Percentiles rank a stretch among this genome's conserved stretches.
These are phyloP conservation scores for Fusarium verrucosum DNA, from an alignment of 2,329 filamentous ascomycete species.

Conservation along the genomic window DNA sequence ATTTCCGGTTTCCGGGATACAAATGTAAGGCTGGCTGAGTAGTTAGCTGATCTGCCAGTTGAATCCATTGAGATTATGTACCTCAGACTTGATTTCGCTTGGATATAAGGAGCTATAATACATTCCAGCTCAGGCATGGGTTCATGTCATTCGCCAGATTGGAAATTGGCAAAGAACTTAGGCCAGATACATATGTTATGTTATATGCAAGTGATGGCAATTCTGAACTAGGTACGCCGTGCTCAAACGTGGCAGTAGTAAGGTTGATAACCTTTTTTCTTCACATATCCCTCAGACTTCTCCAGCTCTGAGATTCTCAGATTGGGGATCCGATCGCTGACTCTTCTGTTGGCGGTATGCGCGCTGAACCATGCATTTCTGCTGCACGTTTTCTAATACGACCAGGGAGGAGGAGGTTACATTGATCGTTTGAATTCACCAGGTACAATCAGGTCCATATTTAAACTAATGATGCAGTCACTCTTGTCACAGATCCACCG, in stretches of 20 bases:
- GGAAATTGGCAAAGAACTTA: too few species aligned
- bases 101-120: too few species aligned
- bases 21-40: too few species aligned
- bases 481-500: not conserved
- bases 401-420: not conserved
- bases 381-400: not conserved
- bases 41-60: too few species aligned
- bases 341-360: slow-evolving; percentile 17
- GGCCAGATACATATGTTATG: too few species aligned
- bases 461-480: not conserved
- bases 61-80: too few species aligned
- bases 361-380: slow-evolving; percentile 17
- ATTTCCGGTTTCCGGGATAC: not conserved
- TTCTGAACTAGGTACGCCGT: too few species aligned
- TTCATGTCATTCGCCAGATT: too few species aligned
- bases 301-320: not conserved
- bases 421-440: too few species aligned
- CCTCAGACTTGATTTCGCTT: too few species aligned
- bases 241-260: not conserved
- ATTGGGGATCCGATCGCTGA: slow-evolving; percentile 9
- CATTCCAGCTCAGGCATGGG: too few species aligned
- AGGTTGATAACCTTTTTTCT: slow-evolving; percentile 8
- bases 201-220: too few species aligned
- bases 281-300: not conserved
- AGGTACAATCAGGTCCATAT: not conserved